phyloP scores from a whole-genome alignment of 257 asterid species.

The Solanum piurae region DNA sequence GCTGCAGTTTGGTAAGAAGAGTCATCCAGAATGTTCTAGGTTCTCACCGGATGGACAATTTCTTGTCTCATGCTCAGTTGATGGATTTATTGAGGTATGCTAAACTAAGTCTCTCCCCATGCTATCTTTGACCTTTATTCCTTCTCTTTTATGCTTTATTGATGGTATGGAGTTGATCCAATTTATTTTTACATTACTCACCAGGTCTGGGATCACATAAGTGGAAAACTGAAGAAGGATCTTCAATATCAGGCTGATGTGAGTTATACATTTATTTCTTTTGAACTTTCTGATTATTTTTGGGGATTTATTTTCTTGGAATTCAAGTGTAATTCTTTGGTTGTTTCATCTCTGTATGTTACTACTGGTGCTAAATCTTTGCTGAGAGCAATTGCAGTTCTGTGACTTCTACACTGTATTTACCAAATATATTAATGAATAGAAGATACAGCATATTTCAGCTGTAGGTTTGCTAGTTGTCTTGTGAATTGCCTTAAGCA shows the following conservation, averaged over 20 bases:
- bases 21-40: constrained; percentile 83
- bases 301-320: neutral
- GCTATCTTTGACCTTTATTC: constrained; percentile 1
- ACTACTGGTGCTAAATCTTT: neutral
- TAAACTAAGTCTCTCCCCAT: neutral
- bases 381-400: neutral
- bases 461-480: neutral
- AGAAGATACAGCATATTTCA: neutral
- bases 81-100: constrained; percentile 87
- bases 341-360: neutral
- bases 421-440: neutral
- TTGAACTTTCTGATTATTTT: neutral
- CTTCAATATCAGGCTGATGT: constrained; percentile 98
- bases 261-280: constrained; percentile 16
- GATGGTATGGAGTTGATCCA: constrained; percentile 13
- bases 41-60: constrained; percentile 99
- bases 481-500: neutral
- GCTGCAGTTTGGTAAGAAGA: constrained; percentile 89
- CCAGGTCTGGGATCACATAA: constrained; percentile 96
- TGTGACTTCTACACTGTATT: neutral
- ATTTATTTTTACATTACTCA: neutral
- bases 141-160: neutral
- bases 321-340: neutral
- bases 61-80: constrained; percentile 92
- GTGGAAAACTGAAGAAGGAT: constrained; percentile 95